These are phyloP conservation scores for Tolypocladium sp. DNA, from an alignment of 2,329 filamentous ascomycete genomes.

Conservation along the genomic window DNA sequence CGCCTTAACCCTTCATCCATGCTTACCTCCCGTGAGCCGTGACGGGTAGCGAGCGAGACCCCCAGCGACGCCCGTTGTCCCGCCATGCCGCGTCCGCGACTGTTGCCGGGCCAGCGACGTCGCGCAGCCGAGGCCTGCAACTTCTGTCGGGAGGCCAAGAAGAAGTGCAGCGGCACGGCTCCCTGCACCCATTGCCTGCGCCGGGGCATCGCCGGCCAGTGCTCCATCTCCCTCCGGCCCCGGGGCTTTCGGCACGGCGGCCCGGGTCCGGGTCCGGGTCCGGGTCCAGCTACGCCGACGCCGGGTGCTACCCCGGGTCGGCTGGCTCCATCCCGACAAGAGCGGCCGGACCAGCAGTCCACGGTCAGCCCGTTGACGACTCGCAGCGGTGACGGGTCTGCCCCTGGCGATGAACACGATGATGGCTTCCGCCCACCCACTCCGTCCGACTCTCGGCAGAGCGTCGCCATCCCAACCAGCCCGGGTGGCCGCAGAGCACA, in stretches of 20 bases:
- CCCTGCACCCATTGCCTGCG: slow-evolving; percentile 38
- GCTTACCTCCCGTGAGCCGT: background rate
- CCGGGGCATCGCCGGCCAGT: slow-evolving; percentile 30
- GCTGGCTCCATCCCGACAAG: background rate
- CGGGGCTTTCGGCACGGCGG: slow-evolving; percentile 11
- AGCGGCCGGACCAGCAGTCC: background rate
- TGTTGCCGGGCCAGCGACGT: slow-evolving; percentile 37
- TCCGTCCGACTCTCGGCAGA: slow-evolving; percentile 18
- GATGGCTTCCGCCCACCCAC: slow-evolving; percentile 16
- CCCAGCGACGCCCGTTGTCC: background rate
- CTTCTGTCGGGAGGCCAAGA: slow-evolving; percentile 39
- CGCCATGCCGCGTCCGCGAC: slow-evolving; percentile 42
- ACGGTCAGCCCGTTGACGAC: background rate
- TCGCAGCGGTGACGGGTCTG: background rate
- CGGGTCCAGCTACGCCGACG: background rate
- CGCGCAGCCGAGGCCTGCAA: slow-evolving; percentile 39
- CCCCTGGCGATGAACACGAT: background rate
- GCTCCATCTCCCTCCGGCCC: slow-evolving; percentile 22
- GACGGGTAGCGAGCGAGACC: background rate
- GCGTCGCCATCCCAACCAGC: slow-evolving; percentile 6
- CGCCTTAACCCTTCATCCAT: background rate
- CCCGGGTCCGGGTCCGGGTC: background rate
- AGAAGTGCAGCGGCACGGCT: slow-evolving; percentile 37
- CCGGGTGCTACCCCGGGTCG: background rate
- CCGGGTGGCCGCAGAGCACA: background rate